phyloP scores from a whole-genome alignment of 352 stramenopile species.

The Thalassiosira mediterranea region DNA sequence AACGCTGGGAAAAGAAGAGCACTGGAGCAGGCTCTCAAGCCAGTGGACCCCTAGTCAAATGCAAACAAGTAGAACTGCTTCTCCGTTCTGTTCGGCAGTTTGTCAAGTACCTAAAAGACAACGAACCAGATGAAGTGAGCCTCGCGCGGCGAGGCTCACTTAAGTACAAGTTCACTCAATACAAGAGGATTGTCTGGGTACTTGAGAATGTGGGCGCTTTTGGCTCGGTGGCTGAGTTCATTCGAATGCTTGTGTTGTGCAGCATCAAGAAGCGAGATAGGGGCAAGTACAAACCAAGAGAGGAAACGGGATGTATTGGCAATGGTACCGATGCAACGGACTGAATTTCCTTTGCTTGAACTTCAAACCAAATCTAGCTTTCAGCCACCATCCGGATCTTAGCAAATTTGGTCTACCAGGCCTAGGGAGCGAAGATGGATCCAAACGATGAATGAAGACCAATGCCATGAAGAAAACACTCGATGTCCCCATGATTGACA shows the following conservation, averaged over 20 bases:
- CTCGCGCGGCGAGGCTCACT: neutral
- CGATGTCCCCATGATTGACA: no score
- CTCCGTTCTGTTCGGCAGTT: slow-evolving; percentile 6
- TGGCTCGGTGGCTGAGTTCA: neutral
- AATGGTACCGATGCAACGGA: no score
- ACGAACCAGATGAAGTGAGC: neutral
- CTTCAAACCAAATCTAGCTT: no score
- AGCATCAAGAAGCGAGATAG: neutral
- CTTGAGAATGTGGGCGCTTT: neutral
- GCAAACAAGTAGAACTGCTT: neutral
- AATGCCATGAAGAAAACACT: no score
- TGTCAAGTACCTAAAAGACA: slow-evolving; percentile 8
- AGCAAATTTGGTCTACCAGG: no score
- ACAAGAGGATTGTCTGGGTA: slow-evolving; percentile 8
- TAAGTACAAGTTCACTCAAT: slow-evolving; percentile 10
- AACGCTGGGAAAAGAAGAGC: no score
- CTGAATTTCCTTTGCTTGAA: no score
- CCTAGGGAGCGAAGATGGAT: no score
- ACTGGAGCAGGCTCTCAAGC: no score
- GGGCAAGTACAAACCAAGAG: neutral
- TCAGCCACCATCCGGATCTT: no score
- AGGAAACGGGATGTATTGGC: neutral
- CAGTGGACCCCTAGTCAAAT: neutral
- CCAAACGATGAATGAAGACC: no score
- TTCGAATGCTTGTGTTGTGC: neutral